phyloP scores from a whole-genome alignment of 495 filamentous ascomycete species.

The Aspergillus campestris region DNA sequence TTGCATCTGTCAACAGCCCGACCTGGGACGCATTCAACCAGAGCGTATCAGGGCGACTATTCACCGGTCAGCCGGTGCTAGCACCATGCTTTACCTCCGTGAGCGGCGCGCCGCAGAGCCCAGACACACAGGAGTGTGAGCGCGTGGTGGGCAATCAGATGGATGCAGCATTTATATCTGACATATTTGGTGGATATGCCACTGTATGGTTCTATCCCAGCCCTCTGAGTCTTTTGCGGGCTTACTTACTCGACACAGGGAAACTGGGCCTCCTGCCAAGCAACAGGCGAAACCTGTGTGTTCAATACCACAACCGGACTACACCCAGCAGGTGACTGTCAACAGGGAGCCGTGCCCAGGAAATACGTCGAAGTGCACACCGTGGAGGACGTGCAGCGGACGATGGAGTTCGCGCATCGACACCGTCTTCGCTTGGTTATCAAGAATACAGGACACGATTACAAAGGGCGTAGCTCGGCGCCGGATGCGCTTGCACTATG shows the following conservation, averaged over 20 bases:
- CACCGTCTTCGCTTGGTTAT: constrained; percentile 30
- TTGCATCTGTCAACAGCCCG: background rate
- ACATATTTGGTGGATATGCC: background rate
- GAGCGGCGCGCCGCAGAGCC: background rate
- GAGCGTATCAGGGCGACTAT: constrained; percentile 8
- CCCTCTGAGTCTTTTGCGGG: too few species aligned
- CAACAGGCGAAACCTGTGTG: constrained; percentile 6
- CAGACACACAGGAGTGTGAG: background rate
- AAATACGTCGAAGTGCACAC: constrained; percentile 8
- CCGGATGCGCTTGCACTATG: constrained; percentile 21
- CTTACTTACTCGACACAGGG: too few species aligned
- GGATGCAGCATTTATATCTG: background rate
- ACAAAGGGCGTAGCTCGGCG: constrained; percentile 7
- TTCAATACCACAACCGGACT: background rate
- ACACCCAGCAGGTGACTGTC: constrained; percentile 1
- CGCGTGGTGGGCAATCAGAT: background rate
- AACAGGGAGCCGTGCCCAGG: constrained; percentile 8
- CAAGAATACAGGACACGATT: constrained; percentile 41
- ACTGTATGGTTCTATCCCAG: background rate
- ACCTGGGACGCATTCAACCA: constrained; percentile 8
- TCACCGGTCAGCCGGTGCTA: constrained; percentile 4
- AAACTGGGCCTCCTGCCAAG: constrained; percentile 12
- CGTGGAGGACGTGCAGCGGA: constrained; percentile 10
- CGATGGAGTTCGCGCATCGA: constrained; percentile 7
- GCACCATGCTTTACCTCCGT: constrained; percentile 7